Base-by-base conservation (phyloP, 1,284 basidiomycete genomes). In the Stereum hirsutum region DNA sequence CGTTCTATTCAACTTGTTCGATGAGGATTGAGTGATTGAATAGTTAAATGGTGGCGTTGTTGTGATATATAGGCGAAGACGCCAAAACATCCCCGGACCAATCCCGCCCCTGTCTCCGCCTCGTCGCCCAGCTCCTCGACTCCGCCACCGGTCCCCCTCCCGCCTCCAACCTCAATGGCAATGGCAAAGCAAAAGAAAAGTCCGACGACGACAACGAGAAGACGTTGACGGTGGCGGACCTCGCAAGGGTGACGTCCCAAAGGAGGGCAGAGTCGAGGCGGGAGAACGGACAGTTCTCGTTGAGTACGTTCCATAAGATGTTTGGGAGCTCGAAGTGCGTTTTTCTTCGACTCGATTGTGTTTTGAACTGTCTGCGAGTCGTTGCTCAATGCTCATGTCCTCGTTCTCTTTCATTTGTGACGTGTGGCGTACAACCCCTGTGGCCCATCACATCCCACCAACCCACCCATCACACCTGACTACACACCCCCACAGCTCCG, bases 251-350 rank as follows among this genome's bases (percentile, higher is more conserved):
- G 39, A 60, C 65, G 1, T 63, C 73, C 5, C 74, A 78, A 51
- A 75, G 83, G 6, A 74, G 84, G 6, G 66, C 68, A 1, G 73
- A 81, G 26, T 62, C 79, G 1, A 61, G 65, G 37, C 62, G 54
- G 10, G 60, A 55, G 6, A 87, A 86, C 58, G 69, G 69, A 3
- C 66, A 75, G 2, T 86, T 70, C 54, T 64, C 69, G 11, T 57
- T 74, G 2, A 60, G 57, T 41, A 54, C 60, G 12, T 57, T 65
- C 44, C 81, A 86, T 58, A 74, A 68, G 49, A 49, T 75, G 14
- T 85, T 87, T 54, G 76, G 77, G 3, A 77, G 76, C 36, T 60
- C 78, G 37, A 87, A 86, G 81, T 85, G 54, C 37, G 75, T 68
- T 2, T 32, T 12, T 28, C 12, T 27, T 25, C 25, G 39, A 27